These are phyloP conservation scores for Ustilago bromivora DNA, from an alignment of 1,284 basidiomycete species.

Conservation along the genomic window DNA sequence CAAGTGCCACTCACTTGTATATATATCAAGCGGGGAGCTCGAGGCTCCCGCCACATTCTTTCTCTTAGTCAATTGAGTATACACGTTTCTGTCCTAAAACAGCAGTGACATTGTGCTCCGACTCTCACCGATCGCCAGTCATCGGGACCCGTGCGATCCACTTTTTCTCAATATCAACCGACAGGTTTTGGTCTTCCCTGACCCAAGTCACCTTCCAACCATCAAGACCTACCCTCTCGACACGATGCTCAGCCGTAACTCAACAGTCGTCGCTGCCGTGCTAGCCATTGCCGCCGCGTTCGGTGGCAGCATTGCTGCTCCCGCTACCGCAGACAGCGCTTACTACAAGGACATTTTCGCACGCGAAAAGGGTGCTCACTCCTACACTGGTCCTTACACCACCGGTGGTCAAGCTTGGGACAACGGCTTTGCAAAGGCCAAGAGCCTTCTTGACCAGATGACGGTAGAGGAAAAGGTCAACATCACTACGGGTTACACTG, in stretches of 20 bases:
- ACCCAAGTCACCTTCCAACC: background rate
- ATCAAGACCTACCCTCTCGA: background rate
- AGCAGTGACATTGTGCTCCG: too few relatives aligned
- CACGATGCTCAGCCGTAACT: constrained; percentile 14
- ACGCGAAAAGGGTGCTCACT: constrained; percentile 23
- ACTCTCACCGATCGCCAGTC: too few relatives aligned
- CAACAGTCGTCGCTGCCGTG: constrained; percentile 7
- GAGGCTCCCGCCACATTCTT: too few relatives aligned
- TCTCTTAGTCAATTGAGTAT: too few relatives aligned
- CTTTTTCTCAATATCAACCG: too few relatives aligned
- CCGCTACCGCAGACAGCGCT: background rate
- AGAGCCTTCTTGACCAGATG: constrained; percentile 69
- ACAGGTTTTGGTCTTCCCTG: background rate
- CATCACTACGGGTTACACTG: constrained; percentile 69
- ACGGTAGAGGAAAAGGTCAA: constrained; percentile 71
- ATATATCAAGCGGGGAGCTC: too few relatives aligned
- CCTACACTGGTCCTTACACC: constrained; percentile 38
- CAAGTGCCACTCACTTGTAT: too few relatives aligned
- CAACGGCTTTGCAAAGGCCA: constrained; percentile 74
- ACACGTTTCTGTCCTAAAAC: too few relatives aligned
- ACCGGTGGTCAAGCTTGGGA: constrained; percentile 71
- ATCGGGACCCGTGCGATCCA: too few relatives aligned
- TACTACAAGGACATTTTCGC: constrained; percentile 24
- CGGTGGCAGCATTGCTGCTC: constrained; percentile 9
- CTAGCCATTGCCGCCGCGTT: constrained; percentile 12